These are phyloP conservation scores for Ceratocystiopsis sp. DNA, from an alignment of 2,329 filamentous ascomycete species.

Conservation along the genomic window DNA sequence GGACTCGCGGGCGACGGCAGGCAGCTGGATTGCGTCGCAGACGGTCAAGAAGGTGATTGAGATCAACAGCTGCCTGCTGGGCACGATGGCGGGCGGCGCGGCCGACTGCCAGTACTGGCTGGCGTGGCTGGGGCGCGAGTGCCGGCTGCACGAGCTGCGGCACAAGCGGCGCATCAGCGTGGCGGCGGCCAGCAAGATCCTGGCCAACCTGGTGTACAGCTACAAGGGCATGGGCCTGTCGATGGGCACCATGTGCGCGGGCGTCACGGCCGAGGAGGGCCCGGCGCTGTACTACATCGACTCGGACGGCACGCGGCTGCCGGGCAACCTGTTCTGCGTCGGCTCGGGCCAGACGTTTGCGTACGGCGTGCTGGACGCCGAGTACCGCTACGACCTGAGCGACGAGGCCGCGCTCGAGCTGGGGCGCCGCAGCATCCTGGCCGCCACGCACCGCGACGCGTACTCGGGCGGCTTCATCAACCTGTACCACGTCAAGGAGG, in stretches of 20 bases:
- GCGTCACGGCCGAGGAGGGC: constrained; percentile 87
- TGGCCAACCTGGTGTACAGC: constrained; percentile 92
- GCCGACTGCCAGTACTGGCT: constrained; percentile 99
- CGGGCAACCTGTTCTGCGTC: constrained; percentile 95
- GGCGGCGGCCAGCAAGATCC: constrained; percentile 92
- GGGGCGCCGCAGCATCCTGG: constrained; percentile 80
- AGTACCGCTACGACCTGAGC: constrained; percentile 79
- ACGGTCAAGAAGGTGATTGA: constrained; percentile 99
- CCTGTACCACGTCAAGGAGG: constrained; percentile 96
- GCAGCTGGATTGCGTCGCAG: constrained; percentile 98
- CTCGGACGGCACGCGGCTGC: constrained; percentile 80
- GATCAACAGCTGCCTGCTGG: constrained; percentile 85
- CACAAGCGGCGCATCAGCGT: constrained; percentile 98
- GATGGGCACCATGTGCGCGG: constrained; percentile 99
- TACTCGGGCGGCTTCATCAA: constrained; percentile 98
- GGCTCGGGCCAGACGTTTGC: constrained; percentile 97
- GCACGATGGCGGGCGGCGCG: constrained; percentile 96
- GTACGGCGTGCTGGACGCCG: constrained; percentile 91
- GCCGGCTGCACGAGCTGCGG: constrained; percentile 94
- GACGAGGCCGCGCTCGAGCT: constrained; percentile 83
- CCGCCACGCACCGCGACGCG: constrained; percentile 93
- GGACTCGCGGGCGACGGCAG: constrained; percentile 89
- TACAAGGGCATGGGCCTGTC: constrained; percentile 98
- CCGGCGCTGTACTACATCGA: constrained; percentile 99
- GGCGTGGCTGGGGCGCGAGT: constrained; percentile 96